Evolutionary conservation across 768 basidiomycete species (phyloP).

Genomic region (Mycena indigotica): DNA sequence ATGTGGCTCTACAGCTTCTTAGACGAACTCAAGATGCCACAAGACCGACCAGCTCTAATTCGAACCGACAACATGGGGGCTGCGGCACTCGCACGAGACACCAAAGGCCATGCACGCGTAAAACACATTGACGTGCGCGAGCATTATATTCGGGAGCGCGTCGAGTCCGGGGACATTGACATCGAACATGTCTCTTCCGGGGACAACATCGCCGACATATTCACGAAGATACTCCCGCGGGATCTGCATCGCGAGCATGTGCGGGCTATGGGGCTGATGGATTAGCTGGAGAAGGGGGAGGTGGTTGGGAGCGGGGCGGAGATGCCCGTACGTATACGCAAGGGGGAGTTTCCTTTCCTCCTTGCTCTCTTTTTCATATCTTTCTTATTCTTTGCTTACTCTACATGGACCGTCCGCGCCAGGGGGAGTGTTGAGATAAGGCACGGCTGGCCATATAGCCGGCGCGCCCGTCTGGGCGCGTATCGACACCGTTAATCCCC

Average conservation of each 20-base stretch:
- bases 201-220: conserved; percentile 30
- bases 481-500: not conserved
- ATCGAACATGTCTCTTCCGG: conserved; percentile 20
- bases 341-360: not conserved
- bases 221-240: conserved; percentile 30
- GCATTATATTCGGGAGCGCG: conserved; percentile 14
- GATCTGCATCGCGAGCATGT: not conserved
- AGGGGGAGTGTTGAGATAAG: not conserved
- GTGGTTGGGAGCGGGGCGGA: not conserved
- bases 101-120: conserved; percentile 8
- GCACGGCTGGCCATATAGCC: not conserved
- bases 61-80: conserved; percentile 33
- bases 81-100: conserved; percentile 10
- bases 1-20: conserved; percentile 35
- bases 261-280: conserved; percentile 5
- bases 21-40: conserved; percentile 25
- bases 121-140: conserved; percentile 19
- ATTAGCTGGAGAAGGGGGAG: not conserved
- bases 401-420: not conserved
- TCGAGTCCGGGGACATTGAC: conserved; percentile 5
- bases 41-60: conserved; percentile 20
- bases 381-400: not conserved
- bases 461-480: no score
- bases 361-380: not conserved
- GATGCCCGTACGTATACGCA: not conserved